Evolutionary conservation across 371 early-diverging fungal genomes (phyloP).

Genomic region (Actinomucor elegans): DNA sequence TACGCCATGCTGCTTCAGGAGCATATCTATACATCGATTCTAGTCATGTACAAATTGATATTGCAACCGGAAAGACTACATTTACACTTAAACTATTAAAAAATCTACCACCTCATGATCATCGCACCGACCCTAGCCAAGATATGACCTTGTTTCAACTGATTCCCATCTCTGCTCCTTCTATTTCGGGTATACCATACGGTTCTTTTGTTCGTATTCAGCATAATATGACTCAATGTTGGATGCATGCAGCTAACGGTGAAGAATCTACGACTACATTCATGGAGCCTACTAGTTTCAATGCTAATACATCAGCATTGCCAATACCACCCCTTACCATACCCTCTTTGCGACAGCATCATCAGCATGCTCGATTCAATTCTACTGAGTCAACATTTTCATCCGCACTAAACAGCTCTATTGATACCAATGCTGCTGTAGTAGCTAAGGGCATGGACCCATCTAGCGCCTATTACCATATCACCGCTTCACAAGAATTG

Average conservation of each 20-base stretch:
- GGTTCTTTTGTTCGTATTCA: slow-evolving; percentile 49
- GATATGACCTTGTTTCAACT: slow-evolving; percentile 43
- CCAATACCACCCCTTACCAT: not conserved
- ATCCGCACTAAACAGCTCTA: too few species aligned
- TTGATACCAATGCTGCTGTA: not conserved
- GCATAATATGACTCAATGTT: slow-evolving; percentile 49
- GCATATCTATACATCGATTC: slow-evolving; percentile 49
- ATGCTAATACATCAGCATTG: not conserved
- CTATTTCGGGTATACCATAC: slow-evolving; percentile 18
- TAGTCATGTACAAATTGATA: slow-evolving; percentile 37
- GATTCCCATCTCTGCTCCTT: slow-evolving; percentile 29
- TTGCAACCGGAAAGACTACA: slow-evolving; percentile 34
- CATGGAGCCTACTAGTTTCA: not conserved
- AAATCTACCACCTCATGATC: slow-evolving; percentile 21
- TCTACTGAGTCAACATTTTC: slow-evolving; percentile 4
- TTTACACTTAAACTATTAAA: slow-evolving; percentile 31
- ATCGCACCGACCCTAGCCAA: slow-evolving; percentile 11
- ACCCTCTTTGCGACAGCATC: not conserved
- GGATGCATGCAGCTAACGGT: slow-evolving; percentile 45
- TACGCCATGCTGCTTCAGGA: slow-evolving; percentile 47
- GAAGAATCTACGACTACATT: slow-evolving; percentile 10
- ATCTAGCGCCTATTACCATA: not conserved
- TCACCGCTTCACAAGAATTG: slow-evolving; percentile 35
- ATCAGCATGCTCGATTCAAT: slow-evolving; percentile 1
- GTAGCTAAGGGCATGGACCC: too few species aligned